Conservation (phyloP, 495 filamentous ascomycete species). For the Aeminium ludgeri region DNA sequence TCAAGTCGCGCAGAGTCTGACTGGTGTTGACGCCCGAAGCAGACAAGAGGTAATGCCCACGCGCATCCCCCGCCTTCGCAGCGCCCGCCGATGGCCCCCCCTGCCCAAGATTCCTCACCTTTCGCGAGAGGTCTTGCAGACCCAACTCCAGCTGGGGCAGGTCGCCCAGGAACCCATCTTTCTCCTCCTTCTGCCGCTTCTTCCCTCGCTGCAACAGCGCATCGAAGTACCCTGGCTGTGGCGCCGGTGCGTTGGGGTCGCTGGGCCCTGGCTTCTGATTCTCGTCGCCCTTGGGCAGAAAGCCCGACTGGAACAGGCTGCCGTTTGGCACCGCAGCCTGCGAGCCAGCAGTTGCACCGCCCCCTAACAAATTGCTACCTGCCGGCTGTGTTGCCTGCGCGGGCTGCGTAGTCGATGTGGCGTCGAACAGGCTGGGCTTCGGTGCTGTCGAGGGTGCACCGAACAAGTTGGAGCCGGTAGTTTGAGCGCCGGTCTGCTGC, state of each 20-base stretch:
- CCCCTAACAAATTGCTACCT: too few relatives aligned
- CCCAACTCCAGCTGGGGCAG: slow-evolving; percentile 64
- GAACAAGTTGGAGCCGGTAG: too few relatives aligned
- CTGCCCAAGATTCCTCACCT: slow-evolving; percentile 58
- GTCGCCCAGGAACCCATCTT: slow-evolving; percentile 36
- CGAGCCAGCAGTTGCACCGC: too few relatives aligned
- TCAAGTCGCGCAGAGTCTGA: slow-evolving; percentile 60
- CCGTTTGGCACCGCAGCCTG: too few relatives aligned
- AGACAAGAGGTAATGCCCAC: slow-evolving; percentile 75
- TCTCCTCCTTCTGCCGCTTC: slow-evolving; percentile 34
- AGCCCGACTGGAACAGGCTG: neutral
- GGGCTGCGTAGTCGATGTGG: too few relatives aligned
- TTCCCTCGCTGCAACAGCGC: slow-evolving; percentile 64
- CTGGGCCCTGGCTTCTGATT: neutral
- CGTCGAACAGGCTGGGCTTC: too few relatives aligned
- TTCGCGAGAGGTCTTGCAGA: slow-evolving; percentile 70
- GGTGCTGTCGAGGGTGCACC: too few relatives aligned
- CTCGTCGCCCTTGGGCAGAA: neutral
- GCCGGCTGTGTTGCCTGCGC: too few relatives aligned
- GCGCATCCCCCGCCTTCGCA: slow-evolving; percentile 36
- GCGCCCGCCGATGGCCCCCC: slow-evolving; percentile 30
- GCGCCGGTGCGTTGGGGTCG: slow-evolving; percentile 4
- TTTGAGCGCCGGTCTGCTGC: too few relatives aligned
- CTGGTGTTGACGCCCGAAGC: slow-evolving; percentile 76
- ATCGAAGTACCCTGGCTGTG: slow-evolving; percentile 59